phyloP scores from a whole-genome alignment of 2,329 filamentous ascomycete species.

The Fusarium sp. region DNA sequence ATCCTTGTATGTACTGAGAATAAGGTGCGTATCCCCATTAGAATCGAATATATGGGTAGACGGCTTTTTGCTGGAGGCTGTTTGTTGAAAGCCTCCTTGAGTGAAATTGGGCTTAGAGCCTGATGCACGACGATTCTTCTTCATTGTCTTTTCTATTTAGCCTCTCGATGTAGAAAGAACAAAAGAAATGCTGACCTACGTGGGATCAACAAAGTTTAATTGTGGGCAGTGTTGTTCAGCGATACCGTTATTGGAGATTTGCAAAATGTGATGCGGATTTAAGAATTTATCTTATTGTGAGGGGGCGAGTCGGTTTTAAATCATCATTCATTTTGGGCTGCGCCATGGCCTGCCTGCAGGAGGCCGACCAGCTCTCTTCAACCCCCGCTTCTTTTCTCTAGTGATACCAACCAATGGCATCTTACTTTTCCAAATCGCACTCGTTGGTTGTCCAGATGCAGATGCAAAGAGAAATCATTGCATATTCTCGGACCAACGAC shows the following conservation, averaged over 20 bases:
- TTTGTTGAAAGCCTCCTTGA: too few species aligned
- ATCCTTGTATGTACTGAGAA: neutral
- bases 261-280: rapidly evolving
- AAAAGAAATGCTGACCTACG: too few species aligned
- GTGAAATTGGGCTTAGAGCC: too few species aligned
- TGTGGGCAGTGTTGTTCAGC: too few species aligned
- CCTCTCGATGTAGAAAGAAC: too few species aligned
- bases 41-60: neutral
- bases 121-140: neutral
- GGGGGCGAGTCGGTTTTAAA: neutral
- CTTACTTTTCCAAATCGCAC: too few species aligned
- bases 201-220: too few species aligned
- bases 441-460: too few species aligned
- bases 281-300: rapidly evolving
- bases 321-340: neutral
- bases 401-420: neutral
- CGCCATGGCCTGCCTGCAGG: neutral
- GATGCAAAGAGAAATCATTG: too few species aligned
- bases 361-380: neutral
- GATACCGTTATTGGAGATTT: rapidly evolving
- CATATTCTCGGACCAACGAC: too few species aligned
- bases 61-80: neutral
- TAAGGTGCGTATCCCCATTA: neutral
- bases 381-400: neutral
- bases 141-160: neutral